Evolutionary conservation across 2,329 filamentous ascomycete genomes (phyloP), one percentile per base, ranked within the genome.

Genomic region (Pseudopithomyces maydicus): DNA sequence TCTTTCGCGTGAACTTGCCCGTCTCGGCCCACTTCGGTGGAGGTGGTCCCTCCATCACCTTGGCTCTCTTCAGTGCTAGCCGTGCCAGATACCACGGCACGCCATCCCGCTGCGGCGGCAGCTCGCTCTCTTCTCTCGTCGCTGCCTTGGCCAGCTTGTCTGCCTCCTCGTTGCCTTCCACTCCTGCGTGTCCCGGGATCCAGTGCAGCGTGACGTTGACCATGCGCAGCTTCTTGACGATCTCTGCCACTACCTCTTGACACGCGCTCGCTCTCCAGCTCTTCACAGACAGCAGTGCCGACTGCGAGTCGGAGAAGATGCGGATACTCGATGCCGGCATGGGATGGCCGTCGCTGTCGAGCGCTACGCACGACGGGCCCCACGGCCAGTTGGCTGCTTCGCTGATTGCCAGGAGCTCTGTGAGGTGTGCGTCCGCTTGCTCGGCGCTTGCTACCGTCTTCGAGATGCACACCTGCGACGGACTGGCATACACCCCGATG

Each of bases 201-300:
- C 52, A 66, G 57, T 64, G 55, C 49, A 65, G 50, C 53, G 61
- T 65, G 51, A 56, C 35, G 20, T 59, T 64, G 53, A 2, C 56
- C 50, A 60, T 60, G 5, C 52, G 15, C 14, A 59, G 54, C 50
- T 59, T 56, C 54, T 56, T 59, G 2, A 56, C 33, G 45, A 56
- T 56, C 36, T 54, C 50, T 19, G 20, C 52, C 19, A 59, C 51
- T 23, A 59, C 54, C 22, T 44, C 50, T 26, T 62, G 36, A 35
- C 52, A 59, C 12, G 54, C 54, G 38, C 59, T 57, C 2, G 56
- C 56, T 42, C 46, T 56, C 49, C 51, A 59, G 48, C 53, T 59
- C 32, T 42, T 42, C 22, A 59, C 45, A 22, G 41, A 56, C 23
- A 49, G 43, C 46, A 58, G 48, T 35, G 52, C 19, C 32, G 45